A percentile compares a stretch with the other conserved stretches of the same genome.
Evolutionary conservation across 2,329 filamentous ascomycete species (phyloP).

Genomic region (Fusarium annulatum): DNA sequence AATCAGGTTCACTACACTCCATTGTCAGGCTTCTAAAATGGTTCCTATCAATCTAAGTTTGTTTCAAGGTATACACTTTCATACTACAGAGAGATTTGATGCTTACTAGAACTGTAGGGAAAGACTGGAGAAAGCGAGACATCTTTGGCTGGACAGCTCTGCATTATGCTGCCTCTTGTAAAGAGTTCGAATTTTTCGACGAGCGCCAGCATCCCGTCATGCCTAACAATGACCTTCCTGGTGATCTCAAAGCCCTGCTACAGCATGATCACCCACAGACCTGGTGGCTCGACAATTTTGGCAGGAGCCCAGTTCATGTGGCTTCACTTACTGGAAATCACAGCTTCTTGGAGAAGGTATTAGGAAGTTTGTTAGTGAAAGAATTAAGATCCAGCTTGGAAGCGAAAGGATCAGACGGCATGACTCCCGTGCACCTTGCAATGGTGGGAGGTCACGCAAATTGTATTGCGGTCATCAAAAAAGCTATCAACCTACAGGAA

Average conservation of each 20-base stretch:
- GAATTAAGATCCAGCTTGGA: not conserved
- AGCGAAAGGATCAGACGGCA: not conserved
- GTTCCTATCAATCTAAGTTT: not conserved
- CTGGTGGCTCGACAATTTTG: not conserved
- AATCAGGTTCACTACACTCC: not conserved
- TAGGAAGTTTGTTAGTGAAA: not conserved
- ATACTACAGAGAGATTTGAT: not conserved
- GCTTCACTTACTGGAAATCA: not conserved
- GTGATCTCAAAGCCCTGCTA: not conserved
- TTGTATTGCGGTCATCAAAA: not conserved
- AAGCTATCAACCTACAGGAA: not conserved
- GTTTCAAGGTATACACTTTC: not conserved
- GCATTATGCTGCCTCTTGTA: not conserved
- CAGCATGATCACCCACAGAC: not conserved
- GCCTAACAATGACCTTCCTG: too few species aligned
- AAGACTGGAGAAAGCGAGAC: not conserved
- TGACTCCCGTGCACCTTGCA: not conserved
- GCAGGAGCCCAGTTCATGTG: not conserved
- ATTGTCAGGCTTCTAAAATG: not conserved
- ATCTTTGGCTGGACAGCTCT: not conserved
- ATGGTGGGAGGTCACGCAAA: not conserved
- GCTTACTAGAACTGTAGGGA: not conserved
- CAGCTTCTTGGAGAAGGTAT: fast-evolving
- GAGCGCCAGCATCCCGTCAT: not conserved
- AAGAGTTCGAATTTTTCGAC: fast-evolving